Base-by-base conservation (phyloP, 768 basidiomycete species). In the Tulasnella sp. region DNA sequence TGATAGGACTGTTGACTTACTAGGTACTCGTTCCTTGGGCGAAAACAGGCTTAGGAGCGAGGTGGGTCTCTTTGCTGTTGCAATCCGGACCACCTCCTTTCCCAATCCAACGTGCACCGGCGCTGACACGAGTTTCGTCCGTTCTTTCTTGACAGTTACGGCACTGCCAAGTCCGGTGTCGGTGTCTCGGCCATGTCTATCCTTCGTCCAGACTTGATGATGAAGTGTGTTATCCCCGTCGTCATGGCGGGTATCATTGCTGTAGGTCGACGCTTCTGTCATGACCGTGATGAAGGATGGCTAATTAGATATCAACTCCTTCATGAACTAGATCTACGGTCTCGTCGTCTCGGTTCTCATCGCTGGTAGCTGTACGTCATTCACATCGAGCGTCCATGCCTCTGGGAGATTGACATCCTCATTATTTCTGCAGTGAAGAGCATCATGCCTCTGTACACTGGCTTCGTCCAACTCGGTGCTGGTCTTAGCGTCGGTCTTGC, bases 241-340 rank as follows among this genome's bases (percentile, higher is more conserved):
- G 91, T 99, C 82, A 98, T 98, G 96, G 96, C 96, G 86, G 96
- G 96, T 94, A 98, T 98, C 84, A 97, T 98, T 83, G 96, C 92
- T 80, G 96, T 98, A 77, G 76, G 94, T 89, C 39, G 47, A 36
- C 47, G 34, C 29, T 47, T 75, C 44, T 35, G 66, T 37, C 9
- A 67, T 16, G 41, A 67, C 40, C 14, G 26, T 47, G 12, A 47
- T n/a, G 19, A 22, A 47, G 44, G 44, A 22, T 47, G 2, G 19
- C 44, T 47, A 9, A 47, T 22, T 19, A 47, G 44, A 47, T 17
- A 22, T 19, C 5, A 6, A 7, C 44, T 7, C 3, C 17, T 47
- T n/a, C 44, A 12, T n/a, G 8, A 22, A 5, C 69, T n/a, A 93
- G 95, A 94, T 93, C 77, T 98, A 99, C 82, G 97, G 97, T 78